Evolutionary conservation across 2,329 filamentous ascomycete genomes (phyloP), one percentile per base, ranked within the genome.

Genomic region (Neobulgaria alba): DNA sequence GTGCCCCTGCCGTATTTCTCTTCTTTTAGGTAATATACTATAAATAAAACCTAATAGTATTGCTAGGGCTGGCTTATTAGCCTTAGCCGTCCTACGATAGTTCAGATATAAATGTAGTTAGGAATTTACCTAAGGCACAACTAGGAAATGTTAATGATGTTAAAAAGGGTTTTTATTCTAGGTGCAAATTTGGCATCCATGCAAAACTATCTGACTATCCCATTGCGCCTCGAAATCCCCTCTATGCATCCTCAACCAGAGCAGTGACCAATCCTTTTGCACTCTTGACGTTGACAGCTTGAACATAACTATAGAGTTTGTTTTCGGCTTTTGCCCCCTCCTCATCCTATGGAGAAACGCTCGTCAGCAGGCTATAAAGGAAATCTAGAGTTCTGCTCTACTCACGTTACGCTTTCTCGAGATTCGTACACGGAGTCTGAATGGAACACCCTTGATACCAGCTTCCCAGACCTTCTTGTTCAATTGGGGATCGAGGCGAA

Each of bases 391-490:
- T 34, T 16, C 5, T 30, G 15, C 86, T 87, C 75, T 98, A 93
- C 79, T 98, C 92, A 71, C 92, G 75, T 98, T 98, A 81, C 92
- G 87, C 82, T 94, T 93, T 73, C 92, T 87, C 66, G 88, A 95
- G 74, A 98, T 95, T 73, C 93, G 88, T 66, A 98, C 82, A 64
- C 92, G 90, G 61, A 98, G 78, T 71, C 93, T 84, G 85, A 83
- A 96, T 59, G 90, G 87, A 58, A 95, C 89, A 64, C 92, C 93
- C 85, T 96, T 98, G 77, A 98, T 82, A 70, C 92, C 92, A 65
- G 83, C 77, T 75, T 98, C 92, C 92, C 92, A 98, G 68, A 98
- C 90, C 81, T 98, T 96, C 86, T 98, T 98, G 85, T 98, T 98
- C 65, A 98, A 75, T 75, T 92, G 85, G 64, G 92, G 92, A 79